Evolutionary conservation across 192 early-diverging fungal species (phyloP).

Genomic region (Coemansia sp.): DNA sequence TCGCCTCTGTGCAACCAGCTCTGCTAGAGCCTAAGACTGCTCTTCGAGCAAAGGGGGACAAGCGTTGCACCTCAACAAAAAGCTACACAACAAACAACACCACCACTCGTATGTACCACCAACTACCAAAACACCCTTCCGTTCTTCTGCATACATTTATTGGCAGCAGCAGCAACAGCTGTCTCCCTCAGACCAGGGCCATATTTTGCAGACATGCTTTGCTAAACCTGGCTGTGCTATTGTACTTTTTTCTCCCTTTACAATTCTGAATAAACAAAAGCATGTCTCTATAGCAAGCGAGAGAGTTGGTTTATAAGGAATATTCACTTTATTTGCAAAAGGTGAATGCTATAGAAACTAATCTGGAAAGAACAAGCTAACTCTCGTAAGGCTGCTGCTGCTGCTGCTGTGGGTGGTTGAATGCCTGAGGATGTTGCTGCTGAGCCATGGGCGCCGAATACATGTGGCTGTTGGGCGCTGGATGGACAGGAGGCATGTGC

Average conservation of each 20-base stretch:
- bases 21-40: neutral
- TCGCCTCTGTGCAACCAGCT: slow-evolving; percentile 33
- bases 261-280: neutral
- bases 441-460: slow-evolving; percentile 18
- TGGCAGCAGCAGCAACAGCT: no score
- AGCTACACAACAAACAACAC: neutral
- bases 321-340: neutral
- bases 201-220: no score
- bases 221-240: no score
- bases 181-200: no score
- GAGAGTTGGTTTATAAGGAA: no score
- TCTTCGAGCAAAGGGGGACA: neutral
- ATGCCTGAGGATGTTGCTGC: neutral
- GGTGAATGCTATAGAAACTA: neutral
- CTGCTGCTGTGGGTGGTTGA: slow-evolving; percentile 10
- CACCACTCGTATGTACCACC: neutral
- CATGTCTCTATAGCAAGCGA: no score
- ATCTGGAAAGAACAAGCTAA: neutral
- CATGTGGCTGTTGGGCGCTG: slow-evolving; percentile 17
- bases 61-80: neutral
- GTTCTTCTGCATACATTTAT: no score
- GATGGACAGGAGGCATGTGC: slow-evolving; percentile 18
- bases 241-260: no score
- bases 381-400: slow-evolving; percentile 8
- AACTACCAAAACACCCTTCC: neutral